phyloP scores from a whole-genome alignment of 176 grass and related monocot genomes.

The Elaeis guineensis region DNA sequence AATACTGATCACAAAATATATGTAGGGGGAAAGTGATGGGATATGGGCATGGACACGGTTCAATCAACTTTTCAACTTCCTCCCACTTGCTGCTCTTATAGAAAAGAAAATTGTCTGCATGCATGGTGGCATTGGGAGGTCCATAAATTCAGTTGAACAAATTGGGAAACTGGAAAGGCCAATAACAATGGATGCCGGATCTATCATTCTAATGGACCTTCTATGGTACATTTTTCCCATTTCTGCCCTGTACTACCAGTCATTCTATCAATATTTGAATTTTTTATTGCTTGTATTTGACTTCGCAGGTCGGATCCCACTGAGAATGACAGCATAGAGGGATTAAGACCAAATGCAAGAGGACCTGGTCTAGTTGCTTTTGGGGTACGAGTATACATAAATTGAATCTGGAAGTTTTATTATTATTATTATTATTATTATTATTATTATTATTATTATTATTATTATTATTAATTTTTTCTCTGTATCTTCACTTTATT shows the following conservation, averaged over 20 bases:
- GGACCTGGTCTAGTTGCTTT: constrained; percentile 91
- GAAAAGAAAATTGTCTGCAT: constrained; percentile 99
- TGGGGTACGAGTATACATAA: constrained; percentile 49
- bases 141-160: constrained; percentile 83
- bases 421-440: no score
- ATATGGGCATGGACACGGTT: constrained; percentile 98
- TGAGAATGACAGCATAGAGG: constrained; percentile 95
- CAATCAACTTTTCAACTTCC: constrained; percentile 95
- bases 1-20: constrained; percentile 4
- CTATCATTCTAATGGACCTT: constrained; percentile 94
- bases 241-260: no score
- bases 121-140: constrained; percentile 98
- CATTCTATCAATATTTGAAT: no score
- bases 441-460: no score
- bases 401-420: no score
- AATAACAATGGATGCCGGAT: constrained; percentile 97
- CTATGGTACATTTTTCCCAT: constrained; percentile 47
- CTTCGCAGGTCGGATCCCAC: constrained; percentile 92
- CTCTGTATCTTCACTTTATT: no score
- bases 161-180: constrained; percentile 98
- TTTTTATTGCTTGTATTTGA: not conserved
- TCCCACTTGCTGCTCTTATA: constrained; percentile 96
- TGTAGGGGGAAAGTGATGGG: constrained; percentile 96
- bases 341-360: constrained; percentile 98
- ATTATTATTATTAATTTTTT: no score